Conservation (phyloP, 768 basidiomycete genomes). For the Boletus pseudo-olivaceus region DNA sequence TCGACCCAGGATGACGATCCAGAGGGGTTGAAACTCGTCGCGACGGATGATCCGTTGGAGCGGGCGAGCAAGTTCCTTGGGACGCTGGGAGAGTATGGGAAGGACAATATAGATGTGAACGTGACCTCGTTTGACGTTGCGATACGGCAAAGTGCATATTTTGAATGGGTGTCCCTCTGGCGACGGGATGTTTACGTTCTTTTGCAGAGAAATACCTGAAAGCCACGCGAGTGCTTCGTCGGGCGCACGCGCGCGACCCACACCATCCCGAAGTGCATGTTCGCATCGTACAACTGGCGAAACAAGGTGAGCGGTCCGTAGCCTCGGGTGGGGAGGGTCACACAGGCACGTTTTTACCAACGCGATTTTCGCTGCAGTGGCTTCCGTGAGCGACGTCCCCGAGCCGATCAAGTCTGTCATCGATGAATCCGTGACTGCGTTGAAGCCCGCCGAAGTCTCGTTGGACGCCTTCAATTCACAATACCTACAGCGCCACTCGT, state of each 20-base stretch:
- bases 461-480: slow-evolving; percentile 70
- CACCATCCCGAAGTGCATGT: slow-evolving; percentile 68
- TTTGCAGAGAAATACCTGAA: slow-evolving; percentile 75
- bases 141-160: slow-evolving; percentile 65
- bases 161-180: background rate
- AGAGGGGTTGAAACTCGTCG: slow-evolving; percentile 69
- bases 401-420: slow-evolving; percentile 50
- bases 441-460: slow-evolving; percentile 57
- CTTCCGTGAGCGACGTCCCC: slow-evolving; percentile 42
- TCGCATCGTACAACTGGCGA: slow-evolving; percentile 62
- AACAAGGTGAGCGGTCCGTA: slow-evolving; percentile 39
- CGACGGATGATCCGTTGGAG: slow-evolving; percentile 63
- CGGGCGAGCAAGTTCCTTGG: slow-evolving; percentile 68
- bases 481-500: slow-evolving; percentile 63
- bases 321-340: background rate
- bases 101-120: slow-evolving; percentile 66
- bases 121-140: slow-evolving; percentile 76
- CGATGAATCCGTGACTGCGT: slow-evolving; percentile 40
- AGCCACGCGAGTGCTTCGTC: slow-evolving; percentile 64
- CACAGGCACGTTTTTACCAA: background rate
- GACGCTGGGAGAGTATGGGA: slow-evolving; percentile 54
- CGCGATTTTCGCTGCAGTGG: slow-evolving; percentile 35
- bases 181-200: background rate
- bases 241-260: slow-evolving; percentile 50
- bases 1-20: slow-evolving; percentile 77